These are phyloP conservation scores for Boeremia exigua DNA, from an alignment of 2,329 filamentous ascomycete species.

Conservation along the genomic window DNA sequence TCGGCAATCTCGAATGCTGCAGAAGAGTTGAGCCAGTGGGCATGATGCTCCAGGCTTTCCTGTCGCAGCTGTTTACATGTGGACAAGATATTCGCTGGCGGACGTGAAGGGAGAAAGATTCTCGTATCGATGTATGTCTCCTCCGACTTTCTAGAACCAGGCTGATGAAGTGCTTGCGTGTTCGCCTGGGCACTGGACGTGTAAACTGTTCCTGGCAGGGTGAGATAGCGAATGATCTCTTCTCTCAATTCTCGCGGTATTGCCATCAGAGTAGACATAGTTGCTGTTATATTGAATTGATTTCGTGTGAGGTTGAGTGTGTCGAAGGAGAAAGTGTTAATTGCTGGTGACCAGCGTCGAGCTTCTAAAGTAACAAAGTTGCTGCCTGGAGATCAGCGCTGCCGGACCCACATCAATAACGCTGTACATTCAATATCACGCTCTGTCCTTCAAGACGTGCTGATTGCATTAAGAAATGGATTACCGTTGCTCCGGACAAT, in stretches of 20 bases:
- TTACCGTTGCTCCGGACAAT: background rate
- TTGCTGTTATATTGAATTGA: background rate
- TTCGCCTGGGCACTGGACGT: conserved; percentile 27
- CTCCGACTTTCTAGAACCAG: background rate
- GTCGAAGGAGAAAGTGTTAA: background rate
- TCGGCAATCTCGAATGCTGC: background rate
- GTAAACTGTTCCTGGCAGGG: conserved; percentile 28
- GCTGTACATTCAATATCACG: background rate
- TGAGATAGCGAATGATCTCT: conserved; percentile 30
- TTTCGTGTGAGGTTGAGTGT: background rate
- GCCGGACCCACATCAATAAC: background rate
- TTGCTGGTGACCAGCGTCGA: background rate
- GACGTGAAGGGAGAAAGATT: conserved; percentile 32
- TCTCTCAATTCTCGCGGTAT: conserved; percentile 40
- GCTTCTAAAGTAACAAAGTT: background rate
- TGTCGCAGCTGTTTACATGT: conserved; percentile 37
- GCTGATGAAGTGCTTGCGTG: conserved; percentile 18
- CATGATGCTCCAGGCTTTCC: conserved; percentile 30
- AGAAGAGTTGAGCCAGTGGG: conserved; percentile 18
- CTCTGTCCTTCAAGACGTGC: background rate
- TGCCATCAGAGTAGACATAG: conserved; percentile 20
- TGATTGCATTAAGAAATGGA: background rate
- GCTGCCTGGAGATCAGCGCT: conserved; percentile 13
- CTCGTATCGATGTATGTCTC: conserved; percentile 35
- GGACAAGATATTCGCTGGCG: conserved; percentile 28